Evolutionary conservation across 2,329 filamentous ascomycete genomes (phyloP).

Genomic region (Cercospora sesami): DNA sequence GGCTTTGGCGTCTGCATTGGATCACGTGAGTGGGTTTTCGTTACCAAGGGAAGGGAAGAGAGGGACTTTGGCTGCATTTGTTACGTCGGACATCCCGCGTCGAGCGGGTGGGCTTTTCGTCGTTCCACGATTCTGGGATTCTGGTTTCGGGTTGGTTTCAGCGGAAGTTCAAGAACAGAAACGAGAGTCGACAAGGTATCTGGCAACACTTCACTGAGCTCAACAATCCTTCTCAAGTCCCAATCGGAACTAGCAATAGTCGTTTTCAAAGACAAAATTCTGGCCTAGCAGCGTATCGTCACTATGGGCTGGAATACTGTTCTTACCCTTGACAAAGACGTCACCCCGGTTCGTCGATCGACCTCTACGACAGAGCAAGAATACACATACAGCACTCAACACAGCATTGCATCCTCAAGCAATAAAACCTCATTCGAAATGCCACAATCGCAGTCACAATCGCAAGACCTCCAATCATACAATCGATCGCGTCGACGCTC

Average conservation of each 20-base stretch:
- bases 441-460: neutral
- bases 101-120: neutral
- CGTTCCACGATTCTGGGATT: neutral
- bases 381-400: neutral
- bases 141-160: conserved; percentile 6
- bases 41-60: neutral
- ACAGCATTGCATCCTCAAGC: neutral
- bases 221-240: neutral
- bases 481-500: conserved; percentile 7
- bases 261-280: neutral
- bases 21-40: neutral
- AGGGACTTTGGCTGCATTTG: conserved; percentile 1
- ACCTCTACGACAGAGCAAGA: neutral
- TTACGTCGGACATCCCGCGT: conserved; percentile 4
- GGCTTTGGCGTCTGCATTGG: neutral
- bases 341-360: neutral
- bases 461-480: neutral
- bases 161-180: neutral
- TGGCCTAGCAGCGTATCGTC: neutral
- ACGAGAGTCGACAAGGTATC: neutral
- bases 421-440: neutral
- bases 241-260: neutral
- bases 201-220: neutral
- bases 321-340: neutral
- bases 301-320: conserved; percentile 8